These are phyloP conservation scores for Lactarius sanguifluus DNA, from an alignment of 768 basidiomycete genomes.

Conservation along the genomic window DNA sequence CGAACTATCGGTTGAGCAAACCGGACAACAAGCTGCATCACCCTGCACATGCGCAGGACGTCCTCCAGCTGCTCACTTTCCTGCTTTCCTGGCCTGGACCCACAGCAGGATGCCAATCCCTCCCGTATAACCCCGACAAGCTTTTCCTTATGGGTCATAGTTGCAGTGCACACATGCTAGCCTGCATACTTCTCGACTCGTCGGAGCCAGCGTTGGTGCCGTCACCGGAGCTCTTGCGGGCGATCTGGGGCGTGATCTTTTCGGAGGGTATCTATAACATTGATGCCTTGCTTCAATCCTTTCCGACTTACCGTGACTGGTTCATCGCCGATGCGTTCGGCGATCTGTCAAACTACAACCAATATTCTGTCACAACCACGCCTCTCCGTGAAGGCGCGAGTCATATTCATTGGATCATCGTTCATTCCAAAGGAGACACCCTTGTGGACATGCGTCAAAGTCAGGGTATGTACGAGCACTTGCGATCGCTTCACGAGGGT, in stretches of 20 bases:
- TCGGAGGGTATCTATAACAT: constrained; percentile 82
- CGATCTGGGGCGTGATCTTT: constrained; percentile 54
- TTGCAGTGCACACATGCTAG: constrained; percentile 79
- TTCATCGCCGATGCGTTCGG: constrained; percentile 71
- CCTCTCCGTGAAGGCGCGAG: constrained; percentile 37
- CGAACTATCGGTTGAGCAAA: constrained; percentile 75
- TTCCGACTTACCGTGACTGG: constrained; percentile 67
- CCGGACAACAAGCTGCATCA: constrained; percentile 49
- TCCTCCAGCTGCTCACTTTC: constrained; percentile 60
- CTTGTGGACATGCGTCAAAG: constrained; percentile 66
- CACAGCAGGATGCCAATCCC: constrained; percentile 25
- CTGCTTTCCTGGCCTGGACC: constrained; percentile 49
- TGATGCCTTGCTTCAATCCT: constrained; percentile 58
- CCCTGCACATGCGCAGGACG: constrained; percentile 69
- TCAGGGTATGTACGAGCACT: constrained; percentile 53
- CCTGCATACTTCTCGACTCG: constrained; percentile 64
- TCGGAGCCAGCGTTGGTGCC: constrained; percentile 48
- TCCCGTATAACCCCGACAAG: constrained; percentile 41
- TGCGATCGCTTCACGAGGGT: constrained; percentile 43
- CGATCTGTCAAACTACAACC: constrained; percentile 45
- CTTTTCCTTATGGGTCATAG: constrained; percentile 76
- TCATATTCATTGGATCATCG: constrained; percentile 61
- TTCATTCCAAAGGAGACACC: constrained; percentile 73
- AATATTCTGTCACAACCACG: constrained; percentile 48
- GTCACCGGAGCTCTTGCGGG: constrained; percentile 40